Evolutionary conservation across 1,284 basidiomycete species (phyloP).

Genomic region (Rhodotorula sp.): DNA sequence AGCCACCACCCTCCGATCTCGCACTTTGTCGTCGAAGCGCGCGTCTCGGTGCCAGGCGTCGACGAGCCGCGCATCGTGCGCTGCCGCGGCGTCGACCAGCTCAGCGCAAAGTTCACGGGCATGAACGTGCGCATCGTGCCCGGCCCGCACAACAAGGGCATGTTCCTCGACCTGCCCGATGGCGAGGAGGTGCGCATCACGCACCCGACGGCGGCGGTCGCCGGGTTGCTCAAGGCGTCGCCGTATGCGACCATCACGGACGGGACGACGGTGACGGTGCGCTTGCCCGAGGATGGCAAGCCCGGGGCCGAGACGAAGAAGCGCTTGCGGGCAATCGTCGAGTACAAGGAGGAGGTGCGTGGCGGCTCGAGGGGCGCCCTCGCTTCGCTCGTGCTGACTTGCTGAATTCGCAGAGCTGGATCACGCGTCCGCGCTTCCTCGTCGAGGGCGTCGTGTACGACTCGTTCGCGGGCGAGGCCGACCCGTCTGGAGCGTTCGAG

Average conservation of each 20-base stretch:
- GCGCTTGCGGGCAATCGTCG: conserved; percentile 76
- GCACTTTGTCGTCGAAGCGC: conserved; percentile 68
- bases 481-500: conserved; percentile 57
- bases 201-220: conserved; percentile 70
- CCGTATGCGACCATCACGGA: conserved; percentile 87
- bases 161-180: conserved; percentile 74
- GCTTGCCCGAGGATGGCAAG: conserved; percentile 56
- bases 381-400: not conserved
- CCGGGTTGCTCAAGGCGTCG: conserved; percentile 83
- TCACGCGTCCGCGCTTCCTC: conserved; percentile 82
- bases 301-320: conserved; percentile 52
- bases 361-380: not conserved
- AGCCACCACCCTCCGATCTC: conserved; percentile 97
- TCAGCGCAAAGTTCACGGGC: conserved; percentile 65
- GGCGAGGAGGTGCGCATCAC: conserved; percentile 70
- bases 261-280: conserved; percentile 69
- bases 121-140: conserved; percentile 72
- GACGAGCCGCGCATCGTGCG: conserved; percentile 19
- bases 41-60: not conserved
- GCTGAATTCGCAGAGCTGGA: conserved; percentile 71
- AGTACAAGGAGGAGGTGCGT: conserved; percentile 92
- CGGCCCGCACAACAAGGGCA: conserved; percentile 80
- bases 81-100: conserved; percentile 70
- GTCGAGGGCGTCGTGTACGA: conserved; percentile 84
- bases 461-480: conserved; percentile 18